Base-by-base conservation (phyloP, 2,329 filamentous ascomycete genomes). In the Diplodia intermedia region DNA sequence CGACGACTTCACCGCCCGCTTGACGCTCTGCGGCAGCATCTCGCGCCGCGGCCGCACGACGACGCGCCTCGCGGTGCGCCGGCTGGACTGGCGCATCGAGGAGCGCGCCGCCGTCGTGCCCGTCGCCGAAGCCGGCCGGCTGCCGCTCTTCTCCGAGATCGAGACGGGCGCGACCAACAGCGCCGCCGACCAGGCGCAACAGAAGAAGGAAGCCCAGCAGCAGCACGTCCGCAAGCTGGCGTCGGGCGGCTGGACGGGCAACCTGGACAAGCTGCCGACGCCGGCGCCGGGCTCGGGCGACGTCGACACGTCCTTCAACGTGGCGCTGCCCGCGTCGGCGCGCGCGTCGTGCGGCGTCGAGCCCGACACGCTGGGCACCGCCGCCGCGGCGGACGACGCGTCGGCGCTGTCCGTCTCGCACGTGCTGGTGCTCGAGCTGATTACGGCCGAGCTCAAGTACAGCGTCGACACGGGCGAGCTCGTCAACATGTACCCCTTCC, bases 371-470 rank as follows among this genome's bases (percentile, higher is more conserved):
- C 14, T 23, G 38, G 4, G 11, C 20, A 15, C 12, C 20, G 2
- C 12, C 20, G 2, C 55, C 2, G 14, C 36, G 23, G 14, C 55
- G 55, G 55, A 43, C 20, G 23, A 47, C 36, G 23, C 12, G 4
- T 9, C 38, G 23, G 36, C 38, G 5, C 55, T 60, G 36, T 38
- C 55, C 20, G 57, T 61, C 15, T 31, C 23, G 57, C 57, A 61
- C 38, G 57, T 61, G 23, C 57, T 61, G 23, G 57, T 61, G 40
- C 57, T 61, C 26, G 57, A 61, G 40, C 57, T 61, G 8, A 49
- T 49, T 40, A 61, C 57, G n/a, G 57, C 47, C 40, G 57, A 61
- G 57, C 57, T 61, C 38, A 61, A 61, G 57, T 49, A 61, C 57
- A 49, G n/a, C 26, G 36, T 23, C 57, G 57, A 49, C n/a, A 49